Evolutionary conservation across 805 yeast genomes (phyloP).

Genomic region (Teunomyces barrocoloradensis): DNA sequence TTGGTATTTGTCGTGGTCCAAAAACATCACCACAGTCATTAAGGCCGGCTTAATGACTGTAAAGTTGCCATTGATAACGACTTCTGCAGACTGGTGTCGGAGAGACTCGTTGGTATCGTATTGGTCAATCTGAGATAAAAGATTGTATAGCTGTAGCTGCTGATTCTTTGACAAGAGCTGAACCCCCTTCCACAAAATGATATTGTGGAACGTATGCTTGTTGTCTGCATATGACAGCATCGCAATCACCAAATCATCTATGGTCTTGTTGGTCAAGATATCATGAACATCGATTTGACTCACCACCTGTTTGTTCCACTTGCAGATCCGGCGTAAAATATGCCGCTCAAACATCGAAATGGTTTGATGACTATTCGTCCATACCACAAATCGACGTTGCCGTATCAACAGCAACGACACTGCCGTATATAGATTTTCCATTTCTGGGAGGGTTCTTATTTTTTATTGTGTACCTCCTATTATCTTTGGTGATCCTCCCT

Average conservation of each 20-base stretch:
- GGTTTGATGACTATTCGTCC: slow-evolving; percentile 3
- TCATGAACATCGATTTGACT: slow-evolving; percentile 5
- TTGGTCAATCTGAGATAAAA: slow-evolving; percentile 8
- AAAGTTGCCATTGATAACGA: slow-evolving; percentile 1
- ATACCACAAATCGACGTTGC: slow-evolving; percentile 7
- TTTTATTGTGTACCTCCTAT: too few species aligned
- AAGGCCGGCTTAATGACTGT: slow-evolving; percentile 6
- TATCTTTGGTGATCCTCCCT: too few species aligned
- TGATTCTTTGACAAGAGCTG: not conserved
- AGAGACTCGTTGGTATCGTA: slow-evolving; percentile 8
- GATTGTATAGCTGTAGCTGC: slow-evolving; percentile 10
- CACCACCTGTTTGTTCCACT: slow-evolving; percentile 4
- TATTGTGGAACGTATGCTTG: slow-evolving; percentile 4
- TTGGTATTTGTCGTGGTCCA: slow-evolving; percentile 6
- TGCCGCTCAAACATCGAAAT: not conserved
- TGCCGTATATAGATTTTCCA: slow-evolving; percentile 9
- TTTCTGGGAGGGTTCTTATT: not conserved
- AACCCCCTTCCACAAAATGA: slow-evolving; percentile 6
- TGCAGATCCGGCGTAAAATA: not conserved
- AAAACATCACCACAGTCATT: slow-evolving; percentile 8
- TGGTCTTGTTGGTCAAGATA: slow-evolving; percentile 1
- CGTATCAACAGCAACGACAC: slow-evolving; percentile 6
- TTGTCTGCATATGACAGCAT: not conserved
- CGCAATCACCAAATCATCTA: slow-evolving; percentile 4
- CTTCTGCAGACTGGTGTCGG: slow-evolving; percentile 1